Percentiles rank a stretch among this genome's conserved stretches.
These are phyloP conservation scores for Citrus trifoliata DNA, from an alignment of 345 rosid genomes.

Conservation along the genomic window DNA sequence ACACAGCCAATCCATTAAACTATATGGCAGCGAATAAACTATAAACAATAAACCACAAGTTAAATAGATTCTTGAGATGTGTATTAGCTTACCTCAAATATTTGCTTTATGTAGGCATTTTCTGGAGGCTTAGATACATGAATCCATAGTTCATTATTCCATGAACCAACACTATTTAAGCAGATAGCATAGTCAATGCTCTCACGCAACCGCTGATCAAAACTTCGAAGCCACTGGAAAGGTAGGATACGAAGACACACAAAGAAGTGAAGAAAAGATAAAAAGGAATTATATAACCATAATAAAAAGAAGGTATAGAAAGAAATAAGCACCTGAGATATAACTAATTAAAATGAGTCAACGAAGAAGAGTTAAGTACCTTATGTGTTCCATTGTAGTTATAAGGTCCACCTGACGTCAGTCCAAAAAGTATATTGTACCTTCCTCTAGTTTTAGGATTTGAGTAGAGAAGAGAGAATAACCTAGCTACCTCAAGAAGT, in stretches of 20 bases:
- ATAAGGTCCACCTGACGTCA: conserved; percentile 97
- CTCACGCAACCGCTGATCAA: conserved; percentile 96
- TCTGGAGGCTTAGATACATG: conserved; percentile 98
- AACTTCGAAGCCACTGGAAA: conserved; percentile 93
- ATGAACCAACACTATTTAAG: conserved; percentile 89
- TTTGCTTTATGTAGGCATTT: conserved; percentile 82
- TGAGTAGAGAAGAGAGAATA: conserved; percentile 86
- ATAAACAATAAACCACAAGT: conserved; percentile 5
- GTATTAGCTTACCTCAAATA: conserved; percentile 66
- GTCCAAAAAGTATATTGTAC: conserved; percentile 89
- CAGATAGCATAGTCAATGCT: conserved; percentile 96
- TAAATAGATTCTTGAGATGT: not conserved
- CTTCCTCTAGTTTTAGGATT: conserved; percentile 95
- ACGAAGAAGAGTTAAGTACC: conserved; percentile 43
- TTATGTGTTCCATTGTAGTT: conserved; percentile 94
- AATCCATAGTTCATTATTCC: conserved; percentile 65
- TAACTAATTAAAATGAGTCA: conserved; percentile 4
- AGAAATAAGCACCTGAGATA: not conserved
- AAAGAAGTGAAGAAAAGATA: not conserved
- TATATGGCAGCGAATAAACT: conserved; percentile 9
- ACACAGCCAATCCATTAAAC: conserved; percentile 19
- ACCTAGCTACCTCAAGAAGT: conserved; percentile 93
- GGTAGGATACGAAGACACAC: conserved; percentile 2
- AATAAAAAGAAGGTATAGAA: not conserved
- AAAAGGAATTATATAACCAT: conserved; percentile 2